Evolutionary conservation across 73 alveolate species (phyloP), one percentile per base, ranked within the genome.

Genomic region (Paramecium tetraurelia): DNA sequence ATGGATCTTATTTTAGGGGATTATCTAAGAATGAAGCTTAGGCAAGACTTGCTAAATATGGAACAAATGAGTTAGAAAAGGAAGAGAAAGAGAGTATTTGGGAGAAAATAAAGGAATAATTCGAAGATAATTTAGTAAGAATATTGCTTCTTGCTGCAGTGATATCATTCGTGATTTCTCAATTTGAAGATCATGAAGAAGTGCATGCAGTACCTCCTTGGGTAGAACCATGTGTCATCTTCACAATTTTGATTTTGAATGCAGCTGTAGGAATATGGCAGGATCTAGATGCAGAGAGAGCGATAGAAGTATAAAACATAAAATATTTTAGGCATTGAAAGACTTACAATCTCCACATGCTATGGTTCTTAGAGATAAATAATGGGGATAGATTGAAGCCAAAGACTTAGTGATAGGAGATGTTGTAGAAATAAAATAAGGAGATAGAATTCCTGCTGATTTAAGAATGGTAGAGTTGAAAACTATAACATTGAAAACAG

Each of bases 371-470:
- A 93, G 99, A 95, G 97, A 95, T 18, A 96, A 96, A 40, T 76
- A 58, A n/a, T 96, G 99, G 99, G 85, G 92, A 20, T 92, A 87
- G 33, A 89, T 96, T 35, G 97, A 96, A 85, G 96, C 99, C 0
- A 95, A 89, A 72, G 94, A 93, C 63, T 86, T 98, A 58, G 99
- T 98, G 35, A 97, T 98, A 27, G 99, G 99, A 72, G 99, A 98
- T 77, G 77, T 98, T 76, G 98, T 97, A 59, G 96, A 93, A 58
- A 85, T 68, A 36, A 44, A 93, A 72, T 93, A 92, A 57, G 99
- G 99, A 20, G 99, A 96, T 93, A 95, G 95, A 85, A 96, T 96
- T 53, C 99, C 99, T 11, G 99, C 99, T 24, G 99, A 98, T 83
- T 85, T 96, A 86, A 96, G 99, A 92, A 89, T 89, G 94, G 63